phyloP scores from a whole-genome alignment of 768 basidiomycete species.

The Chalciporus sphaerocephalus region DNA sequence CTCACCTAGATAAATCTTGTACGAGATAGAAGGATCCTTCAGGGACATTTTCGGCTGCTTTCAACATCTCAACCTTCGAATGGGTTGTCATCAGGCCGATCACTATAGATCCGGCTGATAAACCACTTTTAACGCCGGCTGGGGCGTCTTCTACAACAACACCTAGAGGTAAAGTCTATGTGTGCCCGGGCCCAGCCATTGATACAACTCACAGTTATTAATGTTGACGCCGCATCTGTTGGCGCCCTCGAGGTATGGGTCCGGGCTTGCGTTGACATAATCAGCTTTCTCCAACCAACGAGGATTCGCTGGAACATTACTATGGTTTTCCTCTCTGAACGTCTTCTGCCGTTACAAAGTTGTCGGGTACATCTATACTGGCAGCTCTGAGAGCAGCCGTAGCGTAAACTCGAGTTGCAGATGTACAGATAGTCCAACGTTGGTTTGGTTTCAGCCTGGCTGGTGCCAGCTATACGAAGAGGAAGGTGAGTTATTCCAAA shows the following conservation, averaged over 20 bases:
- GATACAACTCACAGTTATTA: constrained; percentile 18
- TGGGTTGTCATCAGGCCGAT: constrained; percentile 83
- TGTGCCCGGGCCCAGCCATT: not conserved
- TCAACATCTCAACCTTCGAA: constrained; percentile 60
- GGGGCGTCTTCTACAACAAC: constrained; percentile 93
- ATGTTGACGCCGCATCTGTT: constrained; percentile 61
- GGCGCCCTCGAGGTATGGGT: constrained; percentile 88
- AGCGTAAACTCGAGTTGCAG: constrained; percentile 77
- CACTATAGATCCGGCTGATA: constrained; percentile 78
- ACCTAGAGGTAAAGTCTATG: constrained; percentile 38
- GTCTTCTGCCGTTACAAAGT: constrained; percentile 80
- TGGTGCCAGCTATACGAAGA: constrained; percentile 22
- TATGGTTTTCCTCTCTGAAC: constrained; percentile 78
- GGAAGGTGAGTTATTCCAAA: constrained; percentile 4
- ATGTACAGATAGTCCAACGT: constrained; percentile 85
- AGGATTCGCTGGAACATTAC: constrained; percentile 31
- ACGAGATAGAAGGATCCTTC: constrained; percentile 50
- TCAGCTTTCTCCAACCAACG: constrained; percentile 1
- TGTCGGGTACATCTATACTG: constrained; percentile 63
- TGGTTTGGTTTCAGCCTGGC: constrained; percentile 45
- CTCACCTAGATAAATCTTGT: constrained; percentile 63
- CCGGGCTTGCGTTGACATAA: constrained; percentile 47
- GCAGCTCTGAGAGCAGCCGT: constrained; percentile 62
- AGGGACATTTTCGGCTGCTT: constrained; percentile 45
- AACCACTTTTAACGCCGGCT: constrained; percentile 74